Conservation (phyloP, 495 filamentous ascomycete species). For the Elaphomyces granulatus region DNA sequence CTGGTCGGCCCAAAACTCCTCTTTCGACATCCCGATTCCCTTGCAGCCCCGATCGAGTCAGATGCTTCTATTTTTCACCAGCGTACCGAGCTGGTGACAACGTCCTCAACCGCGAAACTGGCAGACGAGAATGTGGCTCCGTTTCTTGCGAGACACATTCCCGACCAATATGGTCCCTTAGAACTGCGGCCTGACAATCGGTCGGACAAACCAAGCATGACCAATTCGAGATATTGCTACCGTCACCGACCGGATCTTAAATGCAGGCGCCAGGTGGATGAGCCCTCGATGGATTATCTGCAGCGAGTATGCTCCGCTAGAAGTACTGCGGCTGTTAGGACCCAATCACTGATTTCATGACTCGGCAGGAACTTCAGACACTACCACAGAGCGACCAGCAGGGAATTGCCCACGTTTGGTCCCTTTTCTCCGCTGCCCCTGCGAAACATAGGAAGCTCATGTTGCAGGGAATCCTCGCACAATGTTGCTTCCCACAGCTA, state of each 20-base stretch:
- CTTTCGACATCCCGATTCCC: conserved; percentile 2
- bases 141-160: conserved; percentile 76
- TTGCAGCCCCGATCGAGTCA: not conserved
- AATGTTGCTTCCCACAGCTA: conserved; percentile 95
- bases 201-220: conserved; percentile 19
- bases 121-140: conserved; percentile 51
- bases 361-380: conserved; percentile 56
- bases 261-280: conserved; percentile 81
- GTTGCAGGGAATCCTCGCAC: conserved; percentile 83
- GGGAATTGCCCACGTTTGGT: conserved; percentile 91
- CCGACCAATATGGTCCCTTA: conserved; percentile 63
- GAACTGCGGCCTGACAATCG: conserved; percentile 23
- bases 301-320: conserved; percentile 48
- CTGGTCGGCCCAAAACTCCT: conserved; percentile 1
- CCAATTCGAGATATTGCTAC: conserved; percentile 89
- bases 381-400: conserved; percentile 76
- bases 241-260: conserved; percentile 89
- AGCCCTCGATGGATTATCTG: conserved; percentile 87
- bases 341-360: conserved; percentile 6
- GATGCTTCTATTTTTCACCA: too few relatives aligned
- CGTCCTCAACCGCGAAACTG: conserved; percentile 25
- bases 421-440: conserved; percentile 88
- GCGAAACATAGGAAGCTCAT: conserved; percentile 88
- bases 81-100: conserved; percentile 1
- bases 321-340: conserved; percentile 1